Conservation (phyloP, 2,329 filamentous ascomycete species). For the Pyrenochaeta sp. region DNA sequence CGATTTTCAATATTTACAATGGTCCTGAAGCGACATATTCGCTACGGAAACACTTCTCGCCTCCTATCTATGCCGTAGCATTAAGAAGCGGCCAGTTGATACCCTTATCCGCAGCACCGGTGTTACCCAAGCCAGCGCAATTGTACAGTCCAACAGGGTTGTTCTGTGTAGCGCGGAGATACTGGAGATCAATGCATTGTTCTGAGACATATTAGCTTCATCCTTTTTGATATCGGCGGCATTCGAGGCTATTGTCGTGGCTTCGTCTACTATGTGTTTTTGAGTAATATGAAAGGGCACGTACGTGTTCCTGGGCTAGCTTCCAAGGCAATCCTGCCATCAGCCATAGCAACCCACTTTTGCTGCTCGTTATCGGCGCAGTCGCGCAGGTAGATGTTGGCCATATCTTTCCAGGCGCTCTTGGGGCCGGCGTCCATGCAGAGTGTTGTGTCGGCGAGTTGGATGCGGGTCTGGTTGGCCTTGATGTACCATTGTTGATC, state of each 20-base stretch:
- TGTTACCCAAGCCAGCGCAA: slow-evolving; percentile 39
- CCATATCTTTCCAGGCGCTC: slow-evolving; percentile 45
- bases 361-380: slow-evolving; percentile 34
- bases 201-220: slow-evolving; percentile 15
- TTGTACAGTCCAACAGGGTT: slow-evolving; percentile 43
- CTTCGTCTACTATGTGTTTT: too few relatives aligned
- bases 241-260: too few relatives aligned
- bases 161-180: slow-evolving; percentile 36
- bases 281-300: too few relatives aligned
- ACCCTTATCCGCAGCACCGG: slow-evolving; percentile 41
- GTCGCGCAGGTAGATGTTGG: slow-evolving; percentile 30
- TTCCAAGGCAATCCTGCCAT: slow-evolving; percentile 36
- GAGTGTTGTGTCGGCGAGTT: slow-evolving; percentile 33
- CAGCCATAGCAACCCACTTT: slow-evolving; percentile 36
- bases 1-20: too few relatives aligned
- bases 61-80: slow-evolving; percentile 12
- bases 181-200: slow-evolving; percentile 43
- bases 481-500: slow-evolving; percentile 41
- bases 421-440: slow-evolving; percentile 41
- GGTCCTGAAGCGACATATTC: too few relatives aligned
- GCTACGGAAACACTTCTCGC: too few relatives aligned
- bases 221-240: too few relatives aligned
- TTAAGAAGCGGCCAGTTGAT: slow-evolving; percentile 44
- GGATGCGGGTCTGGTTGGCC: slow-evolving; percentile 30
- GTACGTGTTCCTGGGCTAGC: slow-evolving; percentile 27